Evolutionary conservation across 805 yeast genomes (phyloP).

Genomic region (Teunomyces kruisii): DNA sequence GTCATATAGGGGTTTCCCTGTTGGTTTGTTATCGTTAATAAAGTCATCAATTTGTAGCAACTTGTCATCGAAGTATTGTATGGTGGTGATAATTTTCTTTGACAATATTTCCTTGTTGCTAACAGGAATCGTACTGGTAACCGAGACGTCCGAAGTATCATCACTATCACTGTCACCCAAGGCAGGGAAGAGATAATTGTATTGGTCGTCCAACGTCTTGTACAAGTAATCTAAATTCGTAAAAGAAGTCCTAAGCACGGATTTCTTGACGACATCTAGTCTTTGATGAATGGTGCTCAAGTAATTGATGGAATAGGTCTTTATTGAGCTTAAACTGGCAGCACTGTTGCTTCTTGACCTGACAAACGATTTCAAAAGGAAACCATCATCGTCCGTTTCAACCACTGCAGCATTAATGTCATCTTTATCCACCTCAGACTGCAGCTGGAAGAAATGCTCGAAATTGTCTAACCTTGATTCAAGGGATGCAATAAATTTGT

Average conservation of each 20-base stretch:
- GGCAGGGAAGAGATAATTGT: slow-evolving; percentile 33
- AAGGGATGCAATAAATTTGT: slow-evolving; percentile 41
- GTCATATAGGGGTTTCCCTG: slow-evolving; percentile 24
- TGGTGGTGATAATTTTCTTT: slow-evolving; percentile 40
- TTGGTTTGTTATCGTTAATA: slow-evolving; percentile 33
- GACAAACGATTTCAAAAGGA: not conserved
- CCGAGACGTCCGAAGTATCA: slow-evolving; percentile 6
- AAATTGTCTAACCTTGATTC: slow-evolving; percentile 40
- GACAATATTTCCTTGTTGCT: slow-evolving; percentile 29
- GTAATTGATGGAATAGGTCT: slow-evolving; percentile 30
- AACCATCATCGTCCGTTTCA: not conserved
- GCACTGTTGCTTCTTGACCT: slow-evolving; percentile 26
- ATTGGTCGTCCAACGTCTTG: slow-evolving; percentile 41
- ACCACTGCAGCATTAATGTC: not conserved
- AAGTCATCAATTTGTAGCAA: slow-evolving; percentile 37
- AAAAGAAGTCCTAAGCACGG: slow-evolving; percentile 36
- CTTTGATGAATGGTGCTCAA: slow-evolving; percentile 37
- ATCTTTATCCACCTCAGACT: slow-evolving; percentile 1
- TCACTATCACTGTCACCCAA: slow-evolving; percentile 10
- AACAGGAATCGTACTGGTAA: slow-evolving; percentile 9
- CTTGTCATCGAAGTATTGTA: slow-evolving; percentile 43
- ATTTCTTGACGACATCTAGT: slow-evolving; percentile 32
- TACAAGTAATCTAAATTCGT: slow-evolving; percentile 40
- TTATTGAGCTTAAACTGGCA: slow-evolving; percentile 29
- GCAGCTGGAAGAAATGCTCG: slow-evolving; percentile 32